Base-by-base conservation (phyloP, 2,329 filamentous ascomycete genomes). In the Penicillium sp. region DNA sequence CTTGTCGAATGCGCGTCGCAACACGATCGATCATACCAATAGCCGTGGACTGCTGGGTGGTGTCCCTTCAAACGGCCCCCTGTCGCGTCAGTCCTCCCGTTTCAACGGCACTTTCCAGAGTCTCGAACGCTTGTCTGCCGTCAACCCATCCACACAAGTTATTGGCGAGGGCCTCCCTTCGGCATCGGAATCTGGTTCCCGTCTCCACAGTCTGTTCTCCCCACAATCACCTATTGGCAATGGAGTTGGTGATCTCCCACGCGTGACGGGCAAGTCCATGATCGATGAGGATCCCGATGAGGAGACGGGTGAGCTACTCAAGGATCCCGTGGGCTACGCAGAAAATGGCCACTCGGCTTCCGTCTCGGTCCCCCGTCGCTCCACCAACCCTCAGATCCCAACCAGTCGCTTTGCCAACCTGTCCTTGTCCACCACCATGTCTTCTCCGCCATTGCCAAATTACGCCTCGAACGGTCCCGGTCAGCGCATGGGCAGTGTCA, bases 311-410 rank as follows among this genome's bases (percentile, higher is more conserved):
- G 84, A 86, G 58, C 72, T 89, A 38, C 81, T 89, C 57, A 87
- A 87, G 62, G 86, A 89, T 70, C 85, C 87, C 1, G 80, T 88
- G 60, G 86, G 84, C 10, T 89, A 87, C 69, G 91, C 91, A 10
- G 89, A 93, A 70, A 91, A 88, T 70, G 89, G 88, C 1, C 81
- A 85, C 58, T 79, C 80, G 15, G 71, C 71, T 45, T 77, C 76
- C 55, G 69, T 72, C 44, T 71, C 70, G 13, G 71, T 71, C 50
- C 79, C 84, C 62, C 88, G 91, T 58, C 87, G 89, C 66, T 86
- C 88, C 42, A 93, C 90, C 1, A 91, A 88, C 58, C 88, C 91
- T 28, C 88, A 91, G 62, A 81, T 93, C 42, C 89, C 90, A 8
- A 85, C 91, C 28, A 81, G 83, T 64, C 88, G 87, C 37, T 89